Conservation (phyloP, 164 flowering plant genomes). For the Kalanchoe fedtschenkoi region DNA sequence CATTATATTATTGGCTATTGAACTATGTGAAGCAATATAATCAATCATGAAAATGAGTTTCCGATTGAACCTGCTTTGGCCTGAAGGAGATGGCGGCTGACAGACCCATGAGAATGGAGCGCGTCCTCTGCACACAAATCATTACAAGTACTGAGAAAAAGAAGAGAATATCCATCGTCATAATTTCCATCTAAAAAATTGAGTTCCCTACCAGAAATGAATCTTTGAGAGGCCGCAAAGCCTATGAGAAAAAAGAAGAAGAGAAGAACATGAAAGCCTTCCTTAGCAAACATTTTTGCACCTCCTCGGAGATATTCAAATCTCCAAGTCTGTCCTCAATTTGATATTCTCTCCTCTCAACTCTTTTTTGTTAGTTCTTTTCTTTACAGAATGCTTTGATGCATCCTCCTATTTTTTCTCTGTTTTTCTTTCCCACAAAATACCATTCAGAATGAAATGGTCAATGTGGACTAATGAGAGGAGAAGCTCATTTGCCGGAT, state of each 20-base stretch:
- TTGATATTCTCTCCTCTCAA: neutral
- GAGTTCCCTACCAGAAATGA: conserved; percentile 4
- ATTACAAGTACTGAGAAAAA: neutral
- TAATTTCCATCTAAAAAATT: too few relatives aligned
- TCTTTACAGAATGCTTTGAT: neutral
- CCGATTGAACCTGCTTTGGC: conserved; percentile 3
- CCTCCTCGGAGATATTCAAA: conserved; percentile 1
- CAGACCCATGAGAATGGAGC: neutral
- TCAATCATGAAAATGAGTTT: too few relatives aligned
- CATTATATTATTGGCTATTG: too few relatives aligned
- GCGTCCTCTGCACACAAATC: neutral
- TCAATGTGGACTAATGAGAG: neutral
- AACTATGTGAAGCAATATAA: too few relatives aligned
- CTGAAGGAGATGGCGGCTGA: neutral
- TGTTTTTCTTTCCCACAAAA: neutral
- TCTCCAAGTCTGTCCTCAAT: neutral
- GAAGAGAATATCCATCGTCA: too few relatives aligned
- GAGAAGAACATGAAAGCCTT: neutral
- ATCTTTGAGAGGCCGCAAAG: neutral
- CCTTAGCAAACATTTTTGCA: neutral
- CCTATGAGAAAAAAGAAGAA: neutral
- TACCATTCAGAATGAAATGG: neutral
- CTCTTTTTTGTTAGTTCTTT: neutral
- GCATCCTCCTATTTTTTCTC: neutral
- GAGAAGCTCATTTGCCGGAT: neutral